These are phyloP conservation scores for Gloeophyllum trabeum DNA, from an alignment of 768 basidiomycete species.

Conservation along the genomic window DNA sequence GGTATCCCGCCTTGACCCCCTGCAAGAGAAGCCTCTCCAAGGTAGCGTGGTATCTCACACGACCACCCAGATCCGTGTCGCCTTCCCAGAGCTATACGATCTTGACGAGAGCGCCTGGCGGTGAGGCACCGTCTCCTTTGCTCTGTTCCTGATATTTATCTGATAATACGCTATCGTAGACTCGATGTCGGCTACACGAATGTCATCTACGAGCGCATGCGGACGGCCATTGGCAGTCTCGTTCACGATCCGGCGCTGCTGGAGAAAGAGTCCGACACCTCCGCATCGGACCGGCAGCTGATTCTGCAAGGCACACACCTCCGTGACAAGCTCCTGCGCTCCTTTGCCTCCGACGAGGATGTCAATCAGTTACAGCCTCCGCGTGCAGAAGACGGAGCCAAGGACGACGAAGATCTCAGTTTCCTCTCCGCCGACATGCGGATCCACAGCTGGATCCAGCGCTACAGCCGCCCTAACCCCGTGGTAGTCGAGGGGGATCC, in stretches of 20 bases:
- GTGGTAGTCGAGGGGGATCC: slow-evolving; percentile 74
- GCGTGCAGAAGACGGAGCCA: no score
- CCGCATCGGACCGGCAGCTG: slow-evolving; percentile 27
- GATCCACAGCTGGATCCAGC: slow-evolving; percentile 72
- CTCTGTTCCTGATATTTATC: background rate
- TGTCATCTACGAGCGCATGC: slow-evolving; percentile 59
- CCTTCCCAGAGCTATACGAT: slow-evolving; percentile 40
- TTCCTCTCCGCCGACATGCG: slow-evolving; percentile 62
- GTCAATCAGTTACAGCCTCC: slow-evolving; percentile 25
- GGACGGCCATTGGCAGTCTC: slow-evolving; percentile 47
- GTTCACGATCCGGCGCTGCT: slow-evolving; percentile 34
- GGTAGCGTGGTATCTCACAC: slow-evolving; percentile 45
- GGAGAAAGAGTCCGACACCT: slow-evolving; percentile 20
- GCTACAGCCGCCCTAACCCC: slow-evolving; percentile 51
- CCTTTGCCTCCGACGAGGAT: slow-evolving; percentile 29
- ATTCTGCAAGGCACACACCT: slow-evolving; percentile 63
- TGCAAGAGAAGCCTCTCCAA: slow-evolving; percentile 36
- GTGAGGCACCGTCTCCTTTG: slow-evolving; percentile 8
- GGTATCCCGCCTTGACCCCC: slow-evolving; percentile 51
- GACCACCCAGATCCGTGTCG: slow-evolving; percentile 41
- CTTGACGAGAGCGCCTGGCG: slow-evolving; percentile 38
- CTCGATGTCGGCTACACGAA: slow-evolving; percentile 64
- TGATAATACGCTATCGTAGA: slow-evolving; percentile 17
- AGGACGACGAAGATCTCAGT: slow-evolving; percentile 29
- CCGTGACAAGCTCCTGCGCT: slow-evolving; percentile 56